Evolutionary conservation across 768 basidiomycete genomes (phyloP).

Genomic region (Boletus patriciae): DNA sequence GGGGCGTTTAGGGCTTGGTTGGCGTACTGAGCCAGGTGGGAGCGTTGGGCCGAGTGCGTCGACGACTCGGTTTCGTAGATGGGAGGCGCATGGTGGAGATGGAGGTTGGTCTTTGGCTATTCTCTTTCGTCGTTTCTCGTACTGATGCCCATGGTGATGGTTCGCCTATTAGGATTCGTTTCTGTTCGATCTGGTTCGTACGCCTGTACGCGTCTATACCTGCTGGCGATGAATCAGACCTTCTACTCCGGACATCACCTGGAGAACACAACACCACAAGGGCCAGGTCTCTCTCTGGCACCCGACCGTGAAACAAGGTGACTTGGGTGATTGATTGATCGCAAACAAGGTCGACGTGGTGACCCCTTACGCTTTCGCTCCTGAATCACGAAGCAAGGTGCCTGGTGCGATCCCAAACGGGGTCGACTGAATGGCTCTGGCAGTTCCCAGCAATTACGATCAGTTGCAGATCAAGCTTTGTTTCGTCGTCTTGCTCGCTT

Average conservation of each 20-base stretch:
- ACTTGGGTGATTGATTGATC: neutral
- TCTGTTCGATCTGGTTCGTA: neutral
- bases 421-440: neutral
- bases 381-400: neutral
- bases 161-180: neutral
- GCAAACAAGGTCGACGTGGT: neutral
- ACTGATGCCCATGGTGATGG: neutral
- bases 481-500: too few species aligned
- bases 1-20: slow-evolving; percentile 32
- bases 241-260: neutral
- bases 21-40: slow-evolving; percentile 25
- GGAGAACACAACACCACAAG: too few species aligned
- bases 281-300: too few species aligned
- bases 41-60: too few species aligned
- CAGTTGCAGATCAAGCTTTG: too few species aligned
- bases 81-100: too few species aligned
- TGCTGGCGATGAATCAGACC: neutral
- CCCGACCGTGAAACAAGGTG: neutral
- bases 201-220: neutral
- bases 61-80: neutral
- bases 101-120: neutral
- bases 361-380: too few species aligned
- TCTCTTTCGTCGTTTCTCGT: neutral
- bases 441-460: too few species aligned
- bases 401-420: neutral